phyloP scores from a whole-genome alignment of 352 stramenopile species.

The Peronospora destructor region DNA sequence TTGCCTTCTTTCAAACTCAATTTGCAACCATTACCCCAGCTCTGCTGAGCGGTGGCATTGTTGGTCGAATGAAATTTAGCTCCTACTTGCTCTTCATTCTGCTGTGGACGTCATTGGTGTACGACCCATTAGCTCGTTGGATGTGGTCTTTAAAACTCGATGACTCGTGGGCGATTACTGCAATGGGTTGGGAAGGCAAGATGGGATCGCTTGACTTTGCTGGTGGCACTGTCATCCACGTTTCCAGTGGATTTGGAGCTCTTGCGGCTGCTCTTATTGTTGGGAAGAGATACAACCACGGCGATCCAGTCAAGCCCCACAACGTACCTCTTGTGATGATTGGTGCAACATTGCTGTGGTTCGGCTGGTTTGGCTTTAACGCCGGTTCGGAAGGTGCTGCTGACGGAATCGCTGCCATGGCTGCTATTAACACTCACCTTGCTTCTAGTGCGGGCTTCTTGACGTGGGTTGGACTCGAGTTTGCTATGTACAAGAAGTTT shows the following conservation, averaged over 20 bases:
- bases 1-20: slow-evolving; percentile 77
- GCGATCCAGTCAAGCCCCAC: slow-evolving; percentile 63
- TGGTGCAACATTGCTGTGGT: slow-evolving; percentile 67
- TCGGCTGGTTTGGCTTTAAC: slow-evolving; percentile 86
- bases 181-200: slow-evolving; percentile 58
- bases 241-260: slow-evolving; percentile 69
- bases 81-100: slow-evolving; percentile 71
- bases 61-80: slow-evolving; percentile 79
- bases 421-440: slow-evolving; percentile 71
- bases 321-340: slow-evolving; percentile 85
- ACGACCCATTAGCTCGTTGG: slow-evolving; percentile 79
- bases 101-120: slow-evolving; percentile 80
- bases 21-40: slow-evolving; percentile 80
- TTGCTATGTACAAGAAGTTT: slow-evolving; percentile 39
- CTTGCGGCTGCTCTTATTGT: slow-evolving; percentile 67
- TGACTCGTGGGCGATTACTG: slow-evolving; percentile 31
- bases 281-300: slow-evolving; percentile 68
- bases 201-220: slow-evolving; percentile 78
- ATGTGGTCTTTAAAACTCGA: slow-evolving; percentile 77
- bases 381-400: slow-evolving; percentile 53
- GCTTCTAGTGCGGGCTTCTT: slow-evolving; percentile 55
- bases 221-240: slow-evolving; percentile 79
- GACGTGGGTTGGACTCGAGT: slow-evolving; percentile 62
- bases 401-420: slow-evolving; percentile 56
- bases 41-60: slow-evolving; percentile 67